These are phyloP conservation scores for Leersia perrieri DNA, from an alignment of 176 grass and related monocot species.

Conservation along the genomic window DNA sequence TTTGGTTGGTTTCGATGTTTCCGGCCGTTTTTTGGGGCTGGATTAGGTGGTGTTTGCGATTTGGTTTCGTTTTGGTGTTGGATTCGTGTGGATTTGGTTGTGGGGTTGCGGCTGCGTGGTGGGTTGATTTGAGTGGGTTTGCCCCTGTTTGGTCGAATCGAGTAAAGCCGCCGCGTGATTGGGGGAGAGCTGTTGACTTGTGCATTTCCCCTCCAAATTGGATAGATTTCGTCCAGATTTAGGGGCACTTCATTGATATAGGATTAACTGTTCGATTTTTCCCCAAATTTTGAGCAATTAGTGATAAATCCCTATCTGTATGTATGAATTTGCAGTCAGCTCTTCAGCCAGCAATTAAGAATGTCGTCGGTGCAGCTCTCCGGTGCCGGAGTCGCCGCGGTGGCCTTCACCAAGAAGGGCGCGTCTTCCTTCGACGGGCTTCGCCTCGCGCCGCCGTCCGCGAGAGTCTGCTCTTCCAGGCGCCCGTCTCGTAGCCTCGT, in stretches of 20 bases:
- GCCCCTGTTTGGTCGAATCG: neutral
- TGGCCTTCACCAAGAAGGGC: conserved; percentile 33
- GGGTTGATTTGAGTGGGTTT: neutral
- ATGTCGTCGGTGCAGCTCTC: conserved; percentile 54
- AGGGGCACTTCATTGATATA: neutral
- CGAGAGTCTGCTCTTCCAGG: conserved; percentile 2
- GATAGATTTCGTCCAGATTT: neutral
- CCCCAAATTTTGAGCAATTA: neutral
- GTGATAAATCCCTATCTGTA: neutral
- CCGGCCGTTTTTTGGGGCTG: neutral
- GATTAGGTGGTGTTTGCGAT: neutral
- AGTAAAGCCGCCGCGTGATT: neutral
- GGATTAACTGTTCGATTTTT: neutral
- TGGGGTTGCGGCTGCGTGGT: neutral
- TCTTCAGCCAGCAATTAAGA: neutral
- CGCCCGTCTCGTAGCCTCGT: conserved; percentile 29
- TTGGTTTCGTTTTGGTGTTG: neutral
- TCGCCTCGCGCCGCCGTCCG: neutral
- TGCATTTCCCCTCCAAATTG: neutral
- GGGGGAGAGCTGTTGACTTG: conserved; percentile 10
- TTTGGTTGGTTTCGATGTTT: neutral
- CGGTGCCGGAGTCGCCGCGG: conserved; percentile 21
- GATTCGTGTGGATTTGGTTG: neutral
- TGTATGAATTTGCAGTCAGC: neutral
- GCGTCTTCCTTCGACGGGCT: neutral